These are phyloP conservation scores for Crithidia bombi DNA, from an alignment of 208 protist genomes.

Conservation along the genomic window DNA sequence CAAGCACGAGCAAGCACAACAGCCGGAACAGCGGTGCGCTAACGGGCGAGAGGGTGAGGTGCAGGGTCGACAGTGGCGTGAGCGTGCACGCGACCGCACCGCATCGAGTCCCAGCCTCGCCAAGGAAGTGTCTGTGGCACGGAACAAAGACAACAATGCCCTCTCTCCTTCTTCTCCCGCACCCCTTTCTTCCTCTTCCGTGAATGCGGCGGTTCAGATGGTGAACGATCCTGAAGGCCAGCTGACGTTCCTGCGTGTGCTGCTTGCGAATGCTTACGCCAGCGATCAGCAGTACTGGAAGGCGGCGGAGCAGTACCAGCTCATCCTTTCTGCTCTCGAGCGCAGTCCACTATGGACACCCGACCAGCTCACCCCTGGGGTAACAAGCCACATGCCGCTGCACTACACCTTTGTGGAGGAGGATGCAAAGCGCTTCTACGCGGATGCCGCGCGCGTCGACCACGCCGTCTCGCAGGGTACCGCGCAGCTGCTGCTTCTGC, in stretches of 20 bases:
- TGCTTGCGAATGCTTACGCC: constrained; percentile 76
- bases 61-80: background rate
- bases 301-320: constrained; percentile 63
- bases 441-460: constrained; percentile 37
- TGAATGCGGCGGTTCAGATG: background rate
- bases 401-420: constrained; percentile 54
- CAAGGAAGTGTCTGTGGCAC: no score
- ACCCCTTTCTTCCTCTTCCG: background rate
- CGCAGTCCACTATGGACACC: constrained; percentile 45
- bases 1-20: background rate
- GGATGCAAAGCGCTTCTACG: constrained; percentile 60
- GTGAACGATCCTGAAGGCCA: constrained; percentile 17
- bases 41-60: background rate
- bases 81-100: background rate
- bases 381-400: constrained; percentile 34
- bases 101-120: no score
- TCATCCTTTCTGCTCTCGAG: constrained; percentile 37
- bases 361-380: constrained; percentile 61
- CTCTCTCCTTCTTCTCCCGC: background rate
- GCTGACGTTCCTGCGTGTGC: constrained; percentile 51
- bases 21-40: background rate
- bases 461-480: constrained; percentile 61
- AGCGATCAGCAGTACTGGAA: constrained; percentile 65
- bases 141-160: no score
- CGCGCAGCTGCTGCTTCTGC: constrained; percentile 44